Evolutionary conservation across 2,329 filamentous ascomycete species (phyloP), one percentile per base, ranked within the genome.

Genomic region (Nothopassalora personata): DNA sequence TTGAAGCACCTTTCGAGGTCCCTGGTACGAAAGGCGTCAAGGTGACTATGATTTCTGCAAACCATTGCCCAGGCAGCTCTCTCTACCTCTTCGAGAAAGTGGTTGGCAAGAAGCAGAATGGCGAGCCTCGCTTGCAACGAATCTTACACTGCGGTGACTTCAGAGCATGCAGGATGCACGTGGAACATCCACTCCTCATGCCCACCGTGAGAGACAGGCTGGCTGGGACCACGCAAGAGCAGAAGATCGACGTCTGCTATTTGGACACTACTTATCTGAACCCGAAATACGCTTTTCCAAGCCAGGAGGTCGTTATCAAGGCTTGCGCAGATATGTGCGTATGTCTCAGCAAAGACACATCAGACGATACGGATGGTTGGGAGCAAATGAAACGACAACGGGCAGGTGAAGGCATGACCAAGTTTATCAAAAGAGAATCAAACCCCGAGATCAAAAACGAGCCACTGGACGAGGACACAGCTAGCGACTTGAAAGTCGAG

Each of bases 121-220:
- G 70, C 23, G 67, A 72, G 50, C 75, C 81, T 2, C 86, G 83
- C 53, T 73, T 83, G 2, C 91, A 96, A 66, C 85, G 94, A 3
- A 88, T 99, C 45, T 78, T 99, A 7, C 94, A 99, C 71, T 99
- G 94, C 70, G 94, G 94, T 50, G 94, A 99, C 71, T 99, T 99
- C 70, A 83, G 94, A 62, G 94, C 94, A 10, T 97, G 91, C 71
- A 86, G 88, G 50, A 87, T 85, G 27, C 94, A 99, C 69, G 79
- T 97, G 6, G 79, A 83, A 45, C 94, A 99, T 74, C 88, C 91
- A 1, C 80, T 94, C 0, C 79, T 99, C 3, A 86, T 85, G 64
- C 91, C 94, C 0, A 85, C 95, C 27, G 79, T 86, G 0, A 68
- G 87, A 15, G 89, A 96, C 67, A 78, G 81, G 2, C 77, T 89